Evolutionary conservation across 2,329 filamentous ascomycete species (phyloP).

Genomic region (Microsporum ferrugineum): DNA sequence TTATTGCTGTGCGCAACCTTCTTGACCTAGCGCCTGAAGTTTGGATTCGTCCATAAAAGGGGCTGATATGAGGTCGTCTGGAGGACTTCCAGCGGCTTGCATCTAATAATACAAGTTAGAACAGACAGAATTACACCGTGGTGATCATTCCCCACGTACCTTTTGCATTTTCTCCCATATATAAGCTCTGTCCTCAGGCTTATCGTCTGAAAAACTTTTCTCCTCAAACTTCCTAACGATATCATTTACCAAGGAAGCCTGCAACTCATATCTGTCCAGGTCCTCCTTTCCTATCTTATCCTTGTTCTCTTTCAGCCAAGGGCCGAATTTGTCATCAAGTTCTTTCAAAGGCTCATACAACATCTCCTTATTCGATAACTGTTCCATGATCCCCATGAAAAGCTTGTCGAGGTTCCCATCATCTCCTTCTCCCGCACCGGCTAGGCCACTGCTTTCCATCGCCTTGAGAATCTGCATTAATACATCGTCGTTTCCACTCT

Average conservation of each 20-base stretch:
- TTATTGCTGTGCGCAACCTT: constrained; percentile 54
- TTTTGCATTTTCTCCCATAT: constrained; percentile 98
- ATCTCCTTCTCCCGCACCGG: constrained; percentile 29
- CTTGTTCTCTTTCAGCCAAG: constrained; percentile 72
- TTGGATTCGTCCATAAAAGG: constrained; percentile 61
- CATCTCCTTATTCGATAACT: constrained; percentile 96
- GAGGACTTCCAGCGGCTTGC: constrained; percentile 89
- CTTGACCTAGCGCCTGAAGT: constrained; percentile 55
- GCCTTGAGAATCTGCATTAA: constrained; percentile 87
- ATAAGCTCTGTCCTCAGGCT: constrained; percentile 71
- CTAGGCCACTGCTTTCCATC: constrained; percentile 51
- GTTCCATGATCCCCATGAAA: constrained; percentile 97
- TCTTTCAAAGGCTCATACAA: constrained; percentile 99
- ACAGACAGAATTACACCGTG: neutral
- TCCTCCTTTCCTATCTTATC: constrained; percentile 54
- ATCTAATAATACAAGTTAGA: constrained; percentile 49
- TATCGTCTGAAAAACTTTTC: constrained; percentile 67
- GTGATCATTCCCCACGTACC: constrained; percentile 43
- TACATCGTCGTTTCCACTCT: constrained; percentile 62
- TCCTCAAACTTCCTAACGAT: constrained; percentile 86
- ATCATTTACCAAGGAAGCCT: constrained; percentile 66
- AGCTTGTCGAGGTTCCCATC: constrained; percentile 91
- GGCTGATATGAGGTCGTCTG: constrained; percentile 63
- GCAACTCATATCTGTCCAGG: constrained; percentile 65
- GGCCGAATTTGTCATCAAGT: constrained; percentile 80